These are phyloP conservation scores for Phytophthora chlamydospora DNA, from an alignment of 352 stramenopile species.

Conservation along the genomic window DNA sequence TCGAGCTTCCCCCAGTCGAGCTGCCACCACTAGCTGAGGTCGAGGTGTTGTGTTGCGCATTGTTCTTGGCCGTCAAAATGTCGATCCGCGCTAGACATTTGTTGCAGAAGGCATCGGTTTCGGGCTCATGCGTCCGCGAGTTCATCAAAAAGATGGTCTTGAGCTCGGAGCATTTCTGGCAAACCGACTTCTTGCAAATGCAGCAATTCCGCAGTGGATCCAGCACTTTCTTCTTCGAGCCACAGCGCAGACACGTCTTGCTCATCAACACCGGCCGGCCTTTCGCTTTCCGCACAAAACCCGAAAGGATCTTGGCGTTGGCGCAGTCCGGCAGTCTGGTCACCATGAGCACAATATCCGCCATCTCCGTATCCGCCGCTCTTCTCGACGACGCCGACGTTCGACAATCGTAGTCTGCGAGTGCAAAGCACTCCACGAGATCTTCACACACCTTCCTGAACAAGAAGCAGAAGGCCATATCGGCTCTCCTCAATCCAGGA, in stretches of 20 bases:
- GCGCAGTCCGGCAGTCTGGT: constrained; percentile 39
- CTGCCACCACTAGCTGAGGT: constrained; percentile 20
- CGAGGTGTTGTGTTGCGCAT: constrained; percentile 14
- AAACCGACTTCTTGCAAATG: constrained; percentile 62
- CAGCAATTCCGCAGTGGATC: constrained; percentile 44
- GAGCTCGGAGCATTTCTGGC: constrained; percentile 37
- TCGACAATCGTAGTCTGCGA: constrained; percentile 51
- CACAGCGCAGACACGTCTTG: constrained; percentile 57
- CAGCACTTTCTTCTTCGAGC: constrained; percentile 28
- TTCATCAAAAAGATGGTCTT: constrained; percentile 48
- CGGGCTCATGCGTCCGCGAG: constrained; percentile 29
- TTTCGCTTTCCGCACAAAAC: constrained; percentile 42
- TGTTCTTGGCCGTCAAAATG: constrained; percentile 28
- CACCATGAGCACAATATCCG: constrained; percentile 48
- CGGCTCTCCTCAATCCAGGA: constrained; percentile 33
- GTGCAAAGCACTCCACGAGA: constrained; percentile 58
- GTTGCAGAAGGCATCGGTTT: constrained; percentile 48
- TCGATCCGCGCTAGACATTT: constrained; percentile 45
- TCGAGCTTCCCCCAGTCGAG: constrained; percentile 27
- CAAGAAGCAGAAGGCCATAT: constrained; percentile 57
- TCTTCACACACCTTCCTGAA: constrained; percentile 59
- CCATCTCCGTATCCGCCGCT: constrained; percentile 43
- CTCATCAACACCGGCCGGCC: constrained; percentile 39
- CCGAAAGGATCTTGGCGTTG: constrained; percentile 47
- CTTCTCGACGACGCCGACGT: constrained; percentile 27